Percentiles rank a stretch among this genome's conserved stretches.
phyloP scores from a whole-genome alignment of 2,329 filamentous ascomycete genomes.

The Colletotrichum sp. region DNA sequence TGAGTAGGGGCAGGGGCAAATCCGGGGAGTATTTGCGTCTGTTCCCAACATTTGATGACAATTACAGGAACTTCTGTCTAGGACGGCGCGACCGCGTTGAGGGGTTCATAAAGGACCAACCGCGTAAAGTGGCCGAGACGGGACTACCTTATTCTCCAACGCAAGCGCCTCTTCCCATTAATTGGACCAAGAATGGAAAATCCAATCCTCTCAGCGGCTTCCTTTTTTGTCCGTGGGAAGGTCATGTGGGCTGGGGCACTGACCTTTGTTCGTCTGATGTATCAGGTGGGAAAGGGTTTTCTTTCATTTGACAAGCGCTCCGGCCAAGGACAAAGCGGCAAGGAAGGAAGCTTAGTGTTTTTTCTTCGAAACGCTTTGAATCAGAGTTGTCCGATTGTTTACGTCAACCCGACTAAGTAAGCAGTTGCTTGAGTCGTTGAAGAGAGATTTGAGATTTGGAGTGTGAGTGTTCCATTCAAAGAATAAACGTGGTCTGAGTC shows the following conservation, averaged over 20 bases:
- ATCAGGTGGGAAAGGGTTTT: neutral
- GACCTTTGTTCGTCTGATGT: slow-evolving; percentile 19
- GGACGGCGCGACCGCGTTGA: neutral
- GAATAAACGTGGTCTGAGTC: neutral
- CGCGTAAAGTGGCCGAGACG: slow-evolving; percentile 11
- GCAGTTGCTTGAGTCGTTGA: neutral
- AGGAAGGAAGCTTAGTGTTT: neutral
- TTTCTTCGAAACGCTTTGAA: neutral
- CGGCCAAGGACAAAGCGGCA: neutral
- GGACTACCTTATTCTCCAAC: neutral
- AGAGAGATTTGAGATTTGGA: neutral
- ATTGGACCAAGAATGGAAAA: neutral
- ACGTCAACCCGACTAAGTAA: neutral
- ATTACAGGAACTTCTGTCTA: neutral
- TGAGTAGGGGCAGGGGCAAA: neutral
- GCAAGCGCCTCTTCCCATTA: neutral
- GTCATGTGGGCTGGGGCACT: neutral
- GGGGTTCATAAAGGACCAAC: neutral
- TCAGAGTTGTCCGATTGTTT: neutral
- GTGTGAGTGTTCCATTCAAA: neutral
- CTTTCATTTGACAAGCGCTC: neutral
- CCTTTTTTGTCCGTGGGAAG: neutral
- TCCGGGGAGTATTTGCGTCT: neutral
- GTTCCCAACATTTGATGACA: neutral
- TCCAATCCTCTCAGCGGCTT: neutral